Conservation (phyloP, 352 stramenopile genomes). For the Phytopythium boreale region DNA sequence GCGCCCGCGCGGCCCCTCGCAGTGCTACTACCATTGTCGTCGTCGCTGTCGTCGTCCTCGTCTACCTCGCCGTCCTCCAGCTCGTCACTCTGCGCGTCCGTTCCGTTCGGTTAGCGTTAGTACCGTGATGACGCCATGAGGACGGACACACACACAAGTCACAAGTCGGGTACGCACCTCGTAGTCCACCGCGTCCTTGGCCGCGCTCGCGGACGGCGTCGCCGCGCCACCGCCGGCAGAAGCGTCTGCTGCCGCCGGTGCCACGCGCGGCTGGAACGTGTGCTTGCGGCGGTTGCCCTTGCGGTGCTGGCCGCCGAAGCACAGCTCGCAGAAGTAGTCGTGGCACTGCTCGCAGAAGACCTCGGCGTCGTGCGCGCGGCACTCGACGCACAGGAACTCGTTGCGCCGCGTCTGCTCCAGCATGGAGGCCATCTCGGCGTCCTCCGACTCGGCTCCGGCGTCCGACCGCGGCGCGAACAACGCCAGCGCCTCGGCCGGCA, state of each 20-base stretch:
- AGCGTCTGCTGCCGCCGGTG: neutral
- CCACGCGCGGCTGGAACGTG: slow-evolving; percentile 71
- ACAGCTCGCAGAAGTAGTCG: slow-evolving; percentile 88
- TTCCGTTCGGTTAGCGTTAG: neutral
- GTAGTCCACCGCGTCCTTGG: slow-evolving; percentile 29
- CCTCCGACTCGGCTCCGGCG: slow-evolving; percentile 11
- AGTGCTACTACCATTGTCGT: slow-evolving; percentile 31
- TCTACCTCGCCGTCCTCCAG: slow-evolving; percentile 26
- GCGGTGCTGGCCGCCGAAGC: slow-evolving; percentile 79
- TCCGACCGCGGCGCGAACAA: slow-evolving; percentile 38
- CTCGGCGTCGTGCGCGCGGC: slow-evolving; percentile 56
- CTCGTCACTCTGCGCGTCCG: slow-evolving; percentile 31
- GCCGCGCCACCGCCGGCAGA: neutral
- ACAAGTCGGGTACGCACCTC: slow-evolving; percentile 13
- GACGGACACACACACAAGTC: slow-evolving; percentile 3
- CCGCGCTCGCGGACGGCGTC: slow-evolving; percentile 12
- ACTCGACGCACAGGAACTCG: slow-evolving; percentile 73
- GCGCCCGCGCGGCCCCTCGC: slow-evolving; percentile 18
- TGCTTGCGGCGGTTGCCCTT: slow-evolving; percentile 77
- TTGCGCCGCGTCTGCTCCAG: slow-evolving; percentile 26
- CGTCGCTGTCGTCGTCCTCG: slow-evolving; percentile 35
- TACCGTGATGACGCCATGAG: neutral
- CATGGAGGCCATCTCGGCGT: slow-evolving; percentile 24
- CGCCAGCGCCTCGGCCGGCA: slow-evolving; percentile 42
- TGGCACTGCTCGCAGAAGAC: slow-evolving; percentile 87